These are phyloP conservation scores for Monilinia fructigena DNA, from an alignment of 2,329 filamentous ascomycete genomes.

Conservation along the genomic window DNA sequence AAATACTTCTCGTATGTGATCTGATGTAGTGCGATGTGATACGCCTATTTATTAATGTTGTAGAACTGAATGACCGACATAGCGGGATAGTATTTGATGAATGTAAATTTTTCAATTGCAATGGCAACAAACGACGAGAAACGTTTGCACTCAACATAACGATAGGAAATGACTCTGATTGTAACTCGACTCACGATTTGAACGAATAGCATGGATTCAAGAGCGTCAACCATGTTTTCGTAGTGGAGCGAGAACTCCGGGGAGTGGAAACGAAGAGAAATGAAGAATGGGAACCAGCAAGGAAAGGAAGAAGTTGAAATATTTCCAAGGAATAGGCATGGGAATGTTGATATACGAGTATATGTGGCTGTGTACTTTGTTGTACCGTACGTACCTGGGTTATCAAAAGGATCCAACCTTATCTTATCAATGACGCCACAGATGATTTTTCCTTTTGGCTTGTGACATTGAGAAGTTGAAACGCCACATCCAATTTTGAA, in stretches of 20 bases:
- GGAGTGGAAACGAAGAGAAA: conserved; percentile 1
- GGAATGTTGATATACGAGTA: too few relatives aligned
- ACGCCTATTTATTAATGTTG: not conserved
- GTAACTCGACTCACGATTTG: conserved; percentile 1
- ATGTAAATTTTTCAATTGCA: conserved; percentile 20
- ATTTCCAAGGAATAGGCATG: too few relatives aligned
- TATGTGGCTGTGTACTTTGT: too few relatives aligned
- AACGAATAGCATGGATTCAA: conserved; percentile 22
- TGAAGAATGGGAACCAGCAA: not conserved
- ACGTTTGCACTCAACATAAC: conserved; percentile 32
- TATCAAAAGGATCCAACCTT: not conserved
- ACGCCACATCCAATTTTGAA: not conserved
- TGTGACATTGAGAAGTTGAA: not conserved
- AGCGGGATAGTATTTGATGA: not conserved
- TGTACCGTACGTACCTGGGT: too few relatives aligned
- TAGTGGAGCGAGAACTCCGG: conserved; percentile 24
- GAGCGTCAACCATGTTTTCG: conserved; percentile 23
- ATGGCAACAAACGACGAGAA: conserved; percentile 28
- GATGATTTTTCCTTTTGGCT: not conserved
- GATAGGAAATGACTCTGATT: conserved; percentile 23
- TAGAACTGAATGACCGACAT: conserved; percentile 2
- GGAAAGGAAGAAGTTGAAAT: not conserved
- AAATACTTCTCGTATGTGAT: conserved; percentile 25
- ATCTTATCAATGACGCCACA: conserved; percentile 12
- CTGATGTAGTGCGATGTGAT: not conserved